phyloP scores from a whole-genome alignment of 768 basidiomycete genomes.

The Lyophyllum shimeji region DNA sequence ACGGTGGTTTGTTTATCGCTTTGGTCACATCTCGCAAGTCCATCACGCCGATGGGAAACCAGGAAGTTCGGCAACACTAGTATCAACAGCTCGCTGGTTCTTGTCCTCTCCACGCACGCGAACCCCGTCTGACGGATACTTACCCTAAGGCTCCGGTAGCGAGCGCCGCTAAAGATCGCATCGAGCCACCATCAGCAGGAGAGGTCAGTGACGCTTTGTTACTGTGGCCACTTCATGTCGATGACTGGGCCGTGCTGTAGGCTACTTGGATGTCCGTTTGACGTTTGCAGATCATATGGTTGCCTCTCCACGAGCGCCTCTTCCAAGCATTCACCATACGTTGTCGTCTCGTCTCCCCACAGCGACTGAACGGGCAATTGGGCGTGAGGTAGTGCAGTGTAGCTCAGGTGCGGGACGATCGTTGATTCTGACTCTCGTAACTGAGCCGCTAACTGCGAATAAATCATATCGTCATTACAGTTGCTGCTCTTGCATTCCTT shows the following conservation, averaged over 20 bases:
- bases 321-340: neutral
- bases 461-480: conserved; percentile 15
- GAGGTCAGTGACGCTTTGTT: neutral
- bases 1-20: too few relatives aligned
- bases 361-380: neutral
- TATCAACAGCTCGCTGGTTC: neutral
- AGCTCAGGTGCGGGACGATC: conserved; percentile 1
- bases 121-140: neutral
- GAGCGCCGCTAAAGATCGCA: neutral
- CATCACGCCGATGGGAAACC: too few relatives aligned
- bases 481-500: conserved; percentile 36
- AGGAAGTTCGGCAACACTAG: too few relatives aligned
- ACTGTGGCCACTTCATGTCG: neutral
- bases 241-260: neutral
- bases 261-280: neutral
- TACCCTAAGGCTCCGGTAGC: neutral
- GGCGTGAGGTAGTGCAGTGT: conserved; percentile 3
- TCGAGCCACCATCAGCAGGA: neutral
- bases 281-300: neutral
- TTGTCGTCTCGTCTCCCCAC: neutral
- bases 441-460: neutral
- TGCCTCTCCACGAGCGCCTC: neutral
- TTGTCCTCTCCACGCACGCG: neutral
- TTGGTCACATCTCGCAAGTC: too few relatives aligned
- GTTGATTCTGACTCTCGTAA: too few relatives aligned